Base-by-base conservation (phyloP, 2,329 filamentous ascomycete genomes). In the Calonectria henricotiae region DNA sequence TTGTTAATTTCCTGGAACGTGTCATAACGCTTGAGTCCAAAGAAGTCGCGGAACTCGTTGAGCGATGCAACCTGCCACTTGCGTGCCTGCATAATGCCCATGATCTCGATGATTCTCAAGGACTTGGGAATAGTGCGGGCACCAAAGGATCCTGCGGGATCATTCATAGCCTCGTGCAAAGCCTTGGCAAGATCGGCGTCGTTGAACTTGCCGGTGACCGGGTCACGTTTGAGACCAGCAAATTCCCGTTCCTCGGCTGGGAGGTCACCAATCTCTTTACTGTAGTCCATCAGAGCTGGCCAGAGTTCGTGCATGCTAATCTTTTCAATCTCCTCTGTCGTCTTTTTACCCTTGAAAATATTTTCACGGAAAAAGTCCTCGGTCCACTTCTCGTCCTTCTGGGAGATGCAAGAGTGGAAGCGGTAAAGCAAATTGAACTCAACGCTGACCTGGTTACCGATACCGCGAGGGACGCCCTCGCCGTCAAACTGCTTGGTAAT, bases 351-450 rank as follows among this genome's bases (percentile, higher is more conserved):
- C 13, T 39, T 32, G 0, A 75, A 75, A 64, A 77, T 76, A 0
- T 74, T 68, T 47, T 77, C 71, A n/a, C 71, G 67, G 76, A 89
- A 88, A 72, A 87, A 83, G 15, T 86, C 82, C 58, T 91, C 85
- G 17, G 89, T 89, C 89, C 90, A 93, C 43, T 85, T 83, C 76
- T 91, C 89, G 71, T 92, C 91, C 27, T 86, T 85, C 70, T 86
- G 82, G 4, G 88, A 90, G 63, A 92, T 87, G 49, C 86, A 87
- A 2, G 87, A 89, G 79, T 93, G 90, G 85, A 89, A 93, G 27
- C 90, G 85, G 76, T 93, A 93, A 1, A 92, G 83, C 35, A 92
- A 82, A 71, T 92, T 92, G 81, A 93, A 93, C 78, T 93, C 90
- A 4, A 89, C 90, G 46, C 88, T 90, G 58, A 92, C 90, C 74